Base-by-base conservation (phyloP, 1,284 basidiomycete species). In the Pseudozyma pruni region DNA sequence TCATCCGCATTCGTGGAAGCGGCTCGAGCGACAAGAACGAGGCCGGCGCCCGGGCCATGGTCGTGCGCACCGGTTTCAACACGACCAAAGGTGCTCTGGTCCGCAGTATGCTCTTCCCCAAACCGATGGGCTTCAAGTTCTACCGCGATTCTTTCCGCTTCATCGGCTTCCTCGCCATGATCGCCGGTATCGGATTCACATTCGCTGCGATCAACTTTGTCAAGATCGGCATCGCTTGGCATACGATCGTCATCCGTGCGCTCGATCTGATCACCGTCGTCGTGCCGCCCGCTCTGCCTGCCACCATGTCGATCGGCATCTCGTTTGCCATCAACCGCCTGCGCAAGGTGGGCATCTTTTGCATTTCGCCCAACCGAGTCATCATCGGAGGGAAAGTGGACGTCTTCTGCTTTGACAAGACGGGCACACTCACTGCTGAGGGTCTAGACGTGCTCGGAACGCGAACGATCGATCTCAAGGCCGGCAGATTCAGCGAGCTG, bases 361-460 rank as follows among this genome's bases (percentile, higher is more conserved):
- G 96, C 83, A 98, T 98, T 66, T 94, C 95, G 6, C 96, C 96
- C 0, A 96, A 91, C 75, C 87, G 96, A 29, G 92, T 99, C 76
- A 98, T 98, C 80, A 90, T 98, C 46, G 93, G 90, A 3, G 96
- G 96, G 29, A 96, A 97, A 84, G 87, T 98, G 85, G 98, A 98
- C 72, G 91, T 98, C 8, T 95, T 94, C 77, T 98, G 94, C 83
- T 99, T 99, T 79, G 96, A 99, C 86, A 99, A 99, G 85, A 99
- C 96, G 1, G 96, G 96, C 2, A 99, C 96, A 1, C 86, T 99
- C 16, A 99, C 96, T 0, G 96, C 98, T 83, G 96, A 99, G 73
- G 96, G 96, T 1, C 87, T 99, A 38, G 96, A 98, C 79, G 94
- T 99, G 41, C 90, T 99, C 41, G 80, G 80, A 2, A 74, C 74